Base-by-base conservation (phyloP, 345 rosid genomes). In the Linum lewisii region DNA sequence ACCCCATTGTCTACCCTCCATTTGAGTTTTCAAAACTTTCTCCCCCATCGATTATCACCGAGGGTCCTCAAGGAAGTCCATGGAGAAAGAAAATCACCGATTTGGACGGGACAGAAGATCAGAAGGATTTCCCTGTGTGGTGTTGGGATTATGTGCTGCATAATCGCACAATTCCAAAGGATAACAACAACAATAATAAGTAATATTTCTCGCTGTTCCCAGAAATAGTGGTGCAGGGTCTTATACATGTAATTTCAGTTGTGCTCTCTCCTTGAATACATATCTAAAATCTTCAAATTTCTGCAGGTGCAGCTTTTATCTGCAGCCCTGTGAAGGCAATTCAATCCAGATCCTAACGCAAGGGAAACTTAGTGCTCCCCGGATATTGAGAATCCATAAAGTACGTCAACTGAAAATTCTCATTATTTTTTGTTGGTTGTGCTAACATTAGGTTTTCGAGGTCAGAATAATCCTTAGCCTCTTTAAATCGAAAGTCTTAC, bases 341-440 rank as follows among this genome's bases (percentile, higher is more conserved):
- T 49, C 84, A 59, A 75, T 75, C 59, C 96, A 87, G 78, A 86
- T 90, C 62, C 82, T 84, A 67, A 87, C 97, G 20, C 95, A 87
- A 67, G 99, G 99, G 76, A 94, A 94, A 73, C 79, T 94, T 49
- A 94, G 95, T 76, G 99, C 99, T 51, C 99, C 99, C 51, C 82
- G 99, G 53, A 94, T 94, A 77, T 74, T 94, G 81, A 87, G 99
- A 77, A 84, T 90, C 73, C 95, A 87, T 70, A 94, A 94, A 84
- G 99, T 94, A 72, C 75, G 78, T 54, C 47, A 38, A 24, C 32
- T 60, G n/a, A 32, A 7, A 18, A 24, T 32, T 36, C 54, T 32
- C 19, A 50, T 10, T 3, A 16, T 8, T 3, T 42, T 4, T 42
- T 42, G 2, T 42, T 42, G 47, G 18, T 7, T 6, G 16, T 42